phyloP scores from a whole-genome alignment of 2,329 filamentous ascomycete genomes.

The Teratosphaeria nubilosa region DNA sequence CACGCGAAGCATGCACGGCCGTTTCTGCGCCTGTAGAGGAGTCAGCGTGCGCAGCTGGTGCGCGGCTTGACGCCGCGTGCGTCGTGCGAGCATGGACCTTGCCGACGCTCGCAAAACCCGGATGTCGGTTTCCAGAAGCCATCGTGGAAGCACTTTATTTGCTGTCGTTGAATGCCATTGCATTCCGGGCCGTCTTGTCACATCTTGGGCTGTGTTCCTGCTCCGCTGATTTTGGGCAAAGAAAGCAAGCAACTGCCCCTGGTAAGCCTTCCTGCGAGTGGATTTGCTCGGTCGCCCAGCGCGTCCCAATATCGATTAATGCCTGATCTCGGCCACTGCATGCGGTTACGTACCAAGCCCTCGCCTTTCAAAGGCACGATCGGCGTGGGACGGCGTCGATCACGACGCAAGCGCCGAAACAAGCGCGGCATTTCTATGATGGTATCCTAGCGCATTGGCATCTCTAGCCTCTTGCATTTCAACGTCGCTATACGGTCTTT shows the following conservation, averaged over 20 bases:
- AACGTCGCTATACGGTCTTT: background rate
- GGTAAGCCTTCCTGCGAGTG: background rate
- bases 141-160: background rate
- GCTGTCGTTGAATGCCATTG: background rate
- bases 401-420: background rate
- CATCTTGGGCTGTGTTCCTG: background rate
- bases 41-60: background rate
- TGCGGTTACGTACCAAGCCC: background rate
- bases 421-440: background rate
- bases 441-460: background rate
- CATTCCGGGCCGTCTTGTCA: background rate
- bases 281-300: background rate
- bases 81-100: background rate
- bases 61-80: background rate
- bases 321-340: background rate
- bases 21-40: background rate
- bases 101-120: background rate
- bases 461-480: background rate
- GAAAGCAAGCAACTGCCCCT: background rate
- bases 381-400: background rate
- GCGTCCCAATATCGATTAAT: background rate
- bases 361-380: background rate
- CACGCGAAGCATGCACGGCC: background rate
- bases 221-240: background rate
- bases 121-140: background rate